Base-by-base conservation (phyloP, 106 monocot genomes). In the Agapanthus africanus region DNA sequence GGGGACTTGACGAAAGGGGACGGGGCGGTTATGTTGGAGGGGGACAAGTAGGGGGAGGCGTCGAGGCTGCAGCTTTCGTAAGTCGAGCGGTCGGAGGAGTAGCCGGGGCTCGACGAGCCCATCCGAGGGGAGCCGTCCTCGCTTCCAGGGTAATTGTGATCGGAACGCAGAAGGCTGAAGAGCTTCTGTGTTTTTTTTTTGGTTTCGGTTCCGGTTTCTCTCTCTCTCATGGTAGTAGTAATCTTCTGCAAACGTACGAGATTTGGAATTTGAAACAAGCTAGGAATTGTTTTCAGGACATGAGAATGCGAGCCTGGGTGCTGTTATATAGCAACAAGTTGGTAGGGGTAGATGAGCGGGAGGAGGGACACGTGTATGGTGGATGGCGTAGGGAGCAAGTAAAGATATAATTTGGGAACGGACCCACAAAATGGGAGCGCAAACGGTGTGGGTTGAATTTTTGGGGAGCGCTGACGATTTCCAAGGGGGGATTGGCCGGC, bases 1-100 rank as follows among this genome's bases (percentile, higher is more conserved):
- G 90, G 90, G 35, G 90, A 90, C 10, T 76, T 78, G 40, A 73
- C 16, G 78, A 71, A 90, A 34, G 84, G 84, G 0, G 89, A 82
- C 26, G 19, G 22, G 40, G 78, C 28, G 7, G 70, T 72, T 79
- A 47, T 2, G 13, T 47, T 76, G 71, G 70, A 84, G 0, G 82
- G 79, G 11, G 83, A 75, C 71, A 76, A 41, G 69, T 69, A 72
- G 1, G 80, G 70, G 23, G 86, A 86, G 56, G 8, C 32, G 11
- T 59, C 81, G 30, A 40, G 22, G 74, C 70, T 65, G 50, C 15
- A n/a, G n/a, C n/a, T 28, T 6, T 42, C 26, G 66, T 40, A 18
- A 31, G 38, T 68, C 9, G 73, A 72, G 37, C 27, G 59, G 25
- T 71, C 77, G 80, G 73, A 84, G 70, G 37, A 67, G 77, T 71